Evolutionary conservation across 2,329 filamentous ascomycete species (phyloP).

Genomic region (Neofusicoccum ribis): DNA sequence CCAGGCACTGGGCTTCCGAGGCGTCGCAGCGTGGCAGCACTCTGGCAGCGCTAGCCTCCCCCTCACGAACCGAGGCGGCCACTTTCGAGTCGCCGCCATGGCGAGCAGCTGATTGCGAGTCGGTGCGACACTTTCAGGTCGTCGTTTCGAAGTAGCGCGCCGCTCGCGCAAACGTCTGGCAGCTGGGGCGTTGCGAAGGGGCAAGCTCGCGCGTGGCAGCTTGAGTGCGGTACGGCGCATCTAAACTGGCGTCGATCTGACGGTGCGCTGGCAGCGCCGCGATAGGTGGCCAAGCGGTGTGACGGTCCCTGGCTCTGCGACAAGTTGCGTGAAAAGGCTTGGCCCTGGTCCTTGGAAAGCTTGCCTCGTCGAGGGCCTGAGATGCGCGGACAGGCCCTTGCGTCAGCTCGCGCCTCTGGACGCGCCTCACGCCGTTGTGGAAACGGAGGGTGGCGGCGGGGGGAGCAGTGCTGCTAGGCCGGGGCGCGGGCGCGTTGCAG

Average conservation of each 20-base stretch:
- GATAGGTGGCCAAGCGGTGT: slow-evolving; percentile 15
- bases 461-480: neutral
- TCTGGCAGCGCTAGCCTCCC: neutral
- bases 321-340: neutral
- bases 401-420: slow-evolving; percentile 8
- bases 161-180: neutral
- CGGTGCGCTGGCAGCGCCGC: slow-evolving; percentile 14
- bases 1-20: neutral
- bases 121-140: neutral
- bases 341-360: slow-evolving; percentile 12
- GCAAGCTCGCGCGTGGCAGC: neutral
- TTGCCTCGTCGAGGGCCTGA: slow-evolving; percentile 2
- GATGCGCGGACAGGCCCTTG: slow-evolving; percentile 11
- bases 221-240: neutral
- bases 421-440: neutral
- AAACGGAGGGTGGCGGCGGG: slow-evolving; percentile 10
- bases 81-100: neutral
- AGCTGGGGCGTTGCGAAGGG: neutral
- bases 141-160: neutral
- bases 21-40: neutral
- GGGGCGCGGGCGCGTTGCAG: neutral
- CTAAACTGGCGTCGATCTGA: neutral
- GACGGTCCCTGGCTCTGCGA: slow-evolving; percentile 14
- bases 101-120: neutral
- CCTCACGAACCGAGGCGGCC: neutral